phyloP scores from a whole-genome alignment of 768 basidiomycete genomes.

The Thelephora aurantiotincta region DNA sequence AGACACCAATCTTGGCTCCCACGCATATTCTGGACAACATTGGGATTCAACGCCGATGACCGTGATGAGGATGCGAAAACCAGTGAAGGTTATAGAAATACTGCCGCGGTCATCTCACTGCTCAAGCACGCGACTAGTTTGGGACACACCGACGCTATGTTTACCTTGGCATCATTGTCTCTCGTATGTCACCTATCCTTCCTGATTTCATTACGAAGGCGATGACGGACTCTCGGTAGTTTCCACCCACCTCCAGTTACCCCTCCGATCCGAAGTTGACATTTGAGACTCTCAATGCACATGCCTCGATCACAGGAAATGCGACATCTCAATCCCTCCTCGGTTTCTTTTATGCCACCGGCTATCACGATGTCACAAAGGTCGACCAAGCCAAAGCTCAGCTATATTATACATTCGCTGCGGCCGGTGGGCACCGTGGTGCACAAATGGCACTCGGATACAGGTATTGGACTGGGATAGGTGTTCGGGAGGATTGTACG shows the following conservation, averaged over 20 bases:
- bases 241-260: conserved; percentile 62
- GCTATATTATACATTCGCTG: conserved; percentile 89
- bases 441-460: conserved; percentile 92
- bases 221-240: conserved; percentile 22
- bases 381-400: conserved; percentile 73
- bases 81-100: conserved; percentile 30
- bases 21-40: conserved; percentile 24
- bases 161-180: conserved; percentile 49
- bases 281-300: conserved; percentile 44
- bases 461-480: conserved; percentile 92
- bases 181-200: conserved; percentile 30
- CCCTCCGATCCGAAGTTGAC: conserved; percentile 45
- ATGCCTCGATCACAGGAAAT: conserved; percentile 63
- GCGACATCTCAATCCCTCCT: conserved; percentile 76
- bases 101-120: conserved; percentile 71
- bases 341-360: conserved; percentile 83
- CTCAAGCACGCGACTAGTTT: conserved; percentile 71
- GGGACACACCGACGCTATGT: conserved; percentile 64
- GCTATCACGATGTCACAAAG: conserved; percentile 50
- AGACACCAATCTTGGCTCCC: conserved; percentile 44
- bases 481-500: conserved; percentile 76
- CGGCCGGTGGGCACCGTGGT: conserved; percentile 72
- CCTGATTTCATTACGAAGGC: background rate
- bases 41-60: conserved; percentile 23
- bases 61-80: conserved; percentile 53